Evolutionary conservation across 169 alveolate genomes (phyloP), one percentile per base, ranked within the genome.

Genomic region (Plasmodium gaboni): DNA sequence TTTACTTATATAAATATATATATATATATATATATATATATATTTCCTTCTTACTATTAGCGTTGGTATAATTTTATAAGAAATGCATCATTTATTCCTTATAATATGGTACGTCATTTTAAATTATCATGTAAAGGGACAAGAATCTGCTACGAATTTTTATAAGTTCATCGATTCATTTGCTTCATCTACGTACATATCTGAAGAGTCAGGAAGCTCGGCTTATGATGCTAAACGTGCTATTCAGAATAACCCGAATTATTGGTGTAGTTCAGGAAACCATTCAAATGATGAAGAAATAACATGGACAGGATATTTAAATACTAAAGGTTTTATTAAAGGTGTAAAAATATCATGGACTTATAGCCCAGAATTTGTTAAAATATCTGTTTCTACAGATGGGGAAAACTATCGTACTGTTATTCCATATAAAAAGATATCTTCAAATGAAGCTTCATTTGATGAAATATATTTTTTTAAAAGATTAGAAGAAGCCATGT

Each of bases 191-290:
- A 91, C 96, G 2, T 86, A 83, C 42, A 83, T 92, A 8, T 61
- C 88, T 17, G 96, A 92, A 51, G 91, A 83, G 70, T 83, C 91
- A 2, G 91, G 91, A n/a, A 83, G 91, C 70, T 83, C 91, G 3
- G 74, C 70, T 83, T 83, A 83, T 60, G 91, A 83, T 70, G 83
- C 91, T 48, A 83, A 83, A 83, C 68, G 97, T 17, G 98, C 97
- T 44, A 87, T 95, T 60, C 97, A 96, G 85, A 95, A 95, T 28
- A 97, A 97, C 46, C 92, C 96, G 6, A 93, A 96, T 32, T 96
- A 94, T 72, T 96, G 98, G 98, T 95, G 96, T 67, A 95, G 97
- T 73, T 88, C 96, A 1, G 98, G 98, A 5, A 83, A 87, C 50
- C 97, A 95, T 67, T 17, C 96, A 69, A 71, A 87, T 32, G 64